A percentile compares a stretch with the other conserved stretches of the same genome.
Conservation (phyloP, 2,329 filamentous ascomycete species). For the Microcyclosporella mali region DNA sequence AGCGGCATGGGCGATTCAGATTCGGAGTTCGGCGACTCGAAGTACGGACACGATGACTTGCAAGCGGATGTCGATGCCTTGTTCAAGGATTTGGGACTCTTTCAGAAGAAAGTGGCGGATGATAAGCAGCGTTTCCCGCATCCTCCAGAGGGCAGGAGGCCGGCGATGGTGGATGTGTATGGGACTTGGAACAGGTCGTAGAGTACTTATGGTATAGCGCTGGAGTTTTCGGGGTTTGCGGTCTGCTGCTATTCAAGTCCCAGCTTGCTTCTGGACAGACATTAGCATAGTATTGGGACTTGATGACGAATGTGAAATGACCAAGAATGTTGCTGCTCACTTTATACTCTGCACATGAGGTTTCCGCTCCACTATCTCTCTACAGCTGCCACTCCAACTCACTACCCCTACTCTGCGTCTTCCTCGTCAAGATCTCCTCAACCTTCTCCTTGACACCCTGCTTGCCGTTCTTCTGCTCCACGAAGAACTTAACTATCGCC, state of each 20-base stretch:
- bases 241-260: too few relatives aligned
- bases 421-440: conserved; percentile 53
- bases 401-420: conserved; percentile 15
- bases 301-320: background rate
- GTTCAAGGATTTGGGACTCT: conserved; percentile 70
- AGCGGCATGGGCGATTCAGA: conserved; percentile 46
- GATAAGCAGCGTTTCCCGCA: conserved; percentile 61
- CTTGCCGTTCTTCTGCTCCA: conserved; percentile 39
- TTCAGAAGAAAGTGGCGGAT: conserved; percentile 78
- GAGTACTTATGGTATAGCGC: background rate
- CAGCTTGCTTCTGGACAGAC: too few relatives aligned
- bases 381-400: conserved; percentile 7
- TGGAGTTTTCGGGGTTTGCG: background rate
- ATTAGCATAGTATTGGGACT: conserved; percentile 2
- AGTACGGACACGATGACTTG: conserved; percentile 39
- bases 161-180: background rate
- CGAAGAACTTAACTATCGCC: conserved; percentile 36
- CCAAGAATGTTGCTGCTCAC: background rate
- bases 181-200: too few relatives aligned
- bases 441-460: conserved; percentile 54
- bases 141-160: too few relatives aligned
- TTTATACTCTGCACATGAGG: background rate
- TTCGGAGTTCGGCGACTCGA: conserved; percentile 44
- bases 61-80: conserved; percentile 82
- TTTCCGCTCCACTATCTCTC: background rate